Base-by-base conservation (phyloP, 208 protist species). In the Angomonas desouzai region DNA sequence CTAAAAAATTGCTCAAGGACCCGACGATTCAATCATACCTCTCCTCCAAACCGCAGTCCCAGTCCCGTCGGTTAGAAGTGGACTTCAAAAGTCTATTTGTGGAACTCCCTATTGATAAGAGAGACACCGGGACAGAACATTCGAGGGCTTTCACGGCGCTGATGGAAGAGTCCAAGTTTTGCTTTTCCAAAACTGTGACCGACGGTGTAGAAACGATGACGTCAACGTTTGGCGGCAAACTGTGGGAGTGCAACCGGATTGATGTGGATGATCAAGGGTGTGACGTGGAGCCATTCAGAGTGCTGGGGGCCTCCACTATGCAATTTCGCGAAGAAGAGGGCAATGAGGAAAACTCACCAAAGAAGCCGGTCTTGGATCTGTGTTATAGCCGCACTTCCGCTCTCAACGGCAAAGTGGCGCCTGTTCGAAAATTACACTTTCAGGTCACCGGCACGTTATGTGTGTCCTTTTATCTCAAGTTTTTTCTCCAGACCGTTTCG, bases 401-500 rank as follows among this genome's bases (percentile, higher is more conserved):
- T n/a, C n/a, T n/a, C n/a, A n/a, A n/a, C n/a, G n/a, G n/a, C n/a
- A n/a, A n/a, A n/a, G n/a, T n/a, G n/a, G n/a, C n/a, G n/a, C n/a
- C n/a, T n/a, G n/a, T 13, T 43, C 4, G 45, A 16, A 4, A 23
- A 9, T 51, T 51, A 23, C 4, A 23, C 20, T 22, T 29, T 61
- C 11, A 61, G 27, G 56, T 48, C 30, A 43, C n/a, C 29, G 34
- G 56, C 20, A 2, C 29, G 32, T 20, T 61, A 47, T 27, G 36
- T 23, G 56, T 61, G 28, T 61, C 56, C 10, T 23, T 61, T 18
- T 61, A 61, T 32, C 9, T 48, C 1, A 34, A 34, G 3, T 48
- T 61, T 29, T 61, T 33, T 28, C 56, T 61, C 3, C 56, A 61
- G 20, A 43, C 47, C 20, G 18, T 61, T 27, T 27, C 56, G 3